Evolutionary conservation across 192 early-diverging fungal species (phyloP).

Genomic region (Entomortierella beljakovae): DNA sequence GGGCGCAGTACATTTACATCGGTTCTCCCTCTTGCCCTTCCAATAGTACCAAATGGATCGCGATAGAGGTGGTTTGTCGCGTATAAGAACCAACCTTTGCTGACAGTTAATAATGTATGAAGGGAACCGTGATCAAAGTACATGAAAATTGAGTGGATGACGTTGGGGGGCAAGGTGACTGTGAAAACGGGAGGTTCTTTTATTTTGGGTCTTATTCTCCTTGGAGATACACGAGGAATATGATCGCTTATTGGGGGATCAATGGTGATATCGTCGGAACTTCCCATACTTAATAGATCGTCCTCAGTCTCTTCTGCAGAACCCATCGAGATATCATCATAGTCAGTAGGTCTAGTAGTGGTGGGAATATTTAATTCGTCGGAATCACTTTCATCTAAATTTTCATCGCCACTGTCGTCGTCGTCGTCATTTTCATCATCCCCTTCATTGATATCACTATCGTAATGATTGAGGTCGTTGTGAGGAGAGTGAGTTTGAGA

Average conservation of each 20-base stretch:
- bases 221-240: neutral
- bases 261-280: neutral
- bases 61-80: constrained; percentile 1
- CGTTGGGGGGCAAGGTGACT: neutral
- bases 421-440: constrained; percentile 2
- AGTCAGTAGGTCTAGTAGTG: too few species aligned
- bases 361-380: too few species aligned
- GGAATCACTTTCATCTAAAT: neutral
- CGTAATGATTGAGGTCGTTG: too few species aligned
- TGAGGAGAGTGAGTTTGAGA: too few species aligned
- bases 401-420: neutral
- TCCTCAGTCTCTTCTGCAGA: neutral
- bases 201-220: neutral
- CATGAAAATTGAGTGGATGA: constrained; percentile 5
- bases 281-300: constrained; percentile 2
- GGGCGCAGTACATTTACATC: neutral
- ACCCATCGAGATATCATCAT: neutral
- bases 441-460: neutral
- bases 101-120: constrained; percentile 7
- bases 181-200: neutral
- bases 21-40: neutral
- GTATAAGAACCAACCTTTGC: constrained; percentile 11
- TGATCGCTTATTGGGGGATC: neutral
- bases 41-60: constrained; percentile 8
- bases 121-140: constrained; percentile 4